phyloP scores from a whole-genome alignment of 345 rosid species.

The Melaleuca quinquenervia region DNA sequence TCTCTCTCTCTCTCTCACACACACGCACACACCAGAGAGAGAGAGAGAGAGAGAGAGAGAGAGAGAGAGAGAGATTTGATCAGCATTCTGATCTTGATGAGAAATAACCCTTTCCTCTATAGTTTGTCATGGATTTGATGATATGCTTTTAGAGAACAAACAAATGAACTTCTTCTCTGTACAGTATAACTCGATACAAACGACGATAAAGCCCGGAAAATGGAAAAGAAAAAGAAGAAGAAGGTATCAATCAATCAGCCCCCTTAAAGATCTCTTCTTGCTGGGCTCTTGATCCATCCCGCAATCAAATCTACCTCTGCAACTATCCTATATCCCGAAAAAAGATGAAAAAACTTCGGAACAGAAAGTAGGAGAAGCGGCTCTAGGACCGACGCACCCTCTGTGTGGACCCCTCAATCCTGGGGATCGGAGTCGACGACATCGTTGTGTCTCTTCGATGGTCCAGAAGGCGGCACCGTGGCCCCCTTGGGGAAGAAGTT shows the following conservation, averaged over 20 bases:
- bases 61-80: background rate
- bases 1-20: no score
- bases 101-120: background rate
- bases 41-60: background rate
- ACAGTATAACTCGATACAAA: background rate
- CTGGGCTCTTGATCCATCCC: background rate
- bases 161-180: background rate
- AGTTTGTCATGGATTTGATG: background rate
- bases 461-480: slow-evolving; percentile 73
- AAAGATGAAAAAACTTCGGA: background rate
- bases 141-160: background rate
- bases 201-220: background rate
- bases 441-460: slow-evolving; percentile 73
- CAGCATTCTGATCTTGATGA: background rate
- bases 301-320: background rate
- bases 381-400: background rate
- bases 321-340: background rate
- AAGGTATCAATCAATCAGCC: background rate
- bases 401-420: slow-evolving; percentile 1
- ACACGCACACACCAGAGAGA: no score
- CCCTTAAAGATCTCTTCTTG: background rate
- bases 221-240: background rate
- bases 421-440: slow-evolving; percentile 18
- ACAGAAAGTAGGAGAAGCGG: background rate
- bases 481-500: slow-evolving; percentile 71